Base-by-base conservation (phyloP, 2,329 filamentous ascomycete species). In the Trichoderma sp. region DNA sequence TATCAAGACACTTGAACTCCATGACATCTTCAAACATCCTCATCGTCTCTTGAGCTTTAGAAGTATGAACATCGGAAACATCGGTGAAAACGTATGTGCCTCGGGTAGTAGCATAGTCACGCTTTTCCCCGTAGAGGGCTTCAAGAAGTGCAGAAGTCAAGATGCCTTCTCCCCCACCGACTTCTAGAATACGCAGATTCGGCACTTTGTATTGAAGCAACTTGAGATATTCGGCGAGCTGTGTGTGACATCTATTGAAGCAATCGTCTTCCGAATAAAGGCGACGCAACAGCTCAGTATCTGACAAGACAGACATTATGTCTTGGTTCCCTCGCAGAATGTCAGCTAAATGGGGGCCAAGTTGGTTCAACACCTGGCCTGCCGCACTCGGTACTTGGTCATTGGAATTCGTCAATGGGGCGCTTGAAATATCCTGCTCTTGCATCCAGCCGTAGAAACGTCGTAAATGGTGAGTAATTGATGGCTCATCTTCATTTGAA, bases 11-110 rank as follows among this genome's bases (percentile, higher is more conserved):
- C 66, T 78, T 79, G 71, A 71, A 75, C 24, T 68, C 69, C 36
- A 76, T 70, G 7, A 66, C 67, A 21, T 56, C 26, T 14, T 62
- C 51, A 53, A 67, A 71, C 15, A 34, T 65, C n/a, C 51, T 47
- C 30, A 74, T 58, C 14, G 66, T 61, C 32, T 74, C 70, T 30
- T 74, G 70, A 2, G 77, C 77, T 2, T 65, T 63, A 4, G 68
- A 69, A 47, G 79, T 79, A 56, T 78, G 79, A 1, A 70, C 67
- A n/a, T 73, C 62, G 8, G 80, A 83, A 3, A 81, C 77, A 63
- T 84, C 82, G 1, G 81, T 83, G 67, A 78, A 83, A 0, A 78
- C 79, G 70, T 83, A 82, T 8, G 77, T 73, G 0, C 72, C 65
- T 53, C 76, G 78, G 24, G 57, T 71, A 3, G 74, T 71, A 4